Conservation (phyloP, 768 basidiomycete genomes). For the Boletus fagicola region DNA sequence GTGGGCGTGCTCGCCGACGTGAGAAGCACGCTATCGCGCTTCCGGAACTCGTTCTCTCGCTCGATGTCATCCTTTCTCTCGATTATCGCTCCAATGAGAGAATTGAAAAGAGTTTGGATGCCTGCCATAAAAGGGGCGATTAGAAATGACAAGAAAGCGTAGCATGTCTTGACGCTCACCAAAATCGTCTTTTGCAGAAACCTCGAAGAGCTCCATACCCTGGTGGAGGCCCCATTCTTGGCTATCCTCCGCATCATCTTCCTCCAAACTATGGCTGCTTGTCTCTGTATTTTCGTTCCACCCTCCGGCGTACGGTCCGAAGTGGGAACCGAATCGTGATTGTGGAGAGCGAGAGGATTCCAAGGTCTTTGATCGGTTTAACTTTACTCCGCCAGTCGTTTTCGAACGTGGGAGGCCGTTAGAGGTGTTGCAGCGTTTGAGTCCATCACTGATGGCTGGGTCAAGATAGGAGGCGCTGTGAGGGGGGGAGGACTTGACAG, state of each 20-base stretch:
- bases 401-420: constrained; percentile 49
- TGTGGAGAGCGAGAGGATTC: constrained; percentile 46
- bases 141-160: constrained; percentile 11
- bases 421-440: constrained; percentile 52
- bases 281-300: constrained; percentile 59
- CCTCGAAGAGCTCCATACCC: constrained; percentile 87
- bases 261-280: constrained; percentile 65
- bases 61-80: constrained; percentile 76
- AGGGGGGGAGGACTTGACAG: constrained; percentile 47
- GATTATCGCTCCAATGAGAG: constrained; percentile 79
- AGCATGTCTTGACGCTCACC: constrained; percentile 43
- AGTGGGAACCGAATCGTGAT: constrained; percentile 58
- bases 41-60: constrained; percentile 73
- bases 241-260: constrained; percentile 54
- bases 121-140: constrained; percentile 44
- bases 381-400: constrained; percentile 40
- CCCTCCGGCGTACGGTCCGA: constrained; percentile 47
- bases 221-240: constrained; percentile 76
- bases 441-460: constrained; percentile 51
- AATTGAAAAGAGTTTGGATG: constrained; percentile 75
- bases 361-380: constrained; percentile 28
- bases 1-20: constrained; percentile 59
- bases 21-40: constrained; percentile 82
- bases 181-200: constrained; percentile 84
- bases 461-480: constrained; percentile 65